Base-by-base conservation (phyloP, 2,329 filamentous ascomycete species). In the Colletotrichum neosansevieriae region DNA sequence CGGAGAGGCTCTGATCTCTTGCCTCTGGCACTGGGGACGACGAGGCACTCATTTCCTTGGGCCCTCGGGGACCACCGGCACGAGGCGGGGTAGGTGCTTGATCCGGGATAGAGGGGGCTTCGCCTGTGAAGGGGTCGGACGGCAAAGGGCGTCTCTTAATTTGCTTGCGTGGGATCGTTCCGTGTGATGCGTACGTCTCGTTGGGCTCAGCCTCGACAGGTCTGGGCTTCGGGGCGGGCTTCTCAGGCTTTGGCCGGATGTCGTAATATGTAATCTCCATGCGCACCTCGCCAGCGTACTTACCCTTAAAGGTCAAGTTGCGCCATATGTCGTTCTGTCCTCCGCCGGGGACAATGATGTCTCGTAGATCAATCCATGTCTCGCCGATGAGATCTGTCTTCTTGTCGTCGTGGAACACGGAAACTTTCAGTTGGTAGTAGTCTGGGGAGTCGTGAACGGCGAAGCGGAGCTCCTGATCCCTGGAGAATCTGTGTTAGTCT, bases 241-340 rank as follows among this genome's bases (percentile, higher is more conserved):
- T 94, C 68, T 97, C 93, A 12, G 87, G 86, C 80, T 96, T 96
- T 19, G 94, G 92, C 29, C 95, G 88, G 63, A 87, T 90, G 78
- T 99, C 96, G 83, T 98, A 99, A 81, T 92, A 99, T 47, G 96
- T 99, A 80, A 98, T 91, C 81, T 99, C 96, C 71, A 99, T 91
- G 72, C 95, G 88, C 71, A 99, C 90, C 79, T 98, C 95, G 63
- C 96, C 96, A 6, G 96, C 95, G 75, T 98, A 99, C 84, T 97
- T 97, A 71, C 94, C 94, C 76, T 91, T 94, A 84, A 89, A 98
- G 71, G 88, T 92, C 73, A 99, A 84, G 67, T 85, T 90, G 77
- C 98, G 94, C 96, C 96, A 99, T 63, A 93, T 84, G 79, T 99
- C 96, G 76, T 88, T 94, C 80, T 98, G 94, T n/a, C 96, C 94